Conservation (phyloP, 2,329 filamentous ascomycete species). For the Phialophora expanda region DNA sequence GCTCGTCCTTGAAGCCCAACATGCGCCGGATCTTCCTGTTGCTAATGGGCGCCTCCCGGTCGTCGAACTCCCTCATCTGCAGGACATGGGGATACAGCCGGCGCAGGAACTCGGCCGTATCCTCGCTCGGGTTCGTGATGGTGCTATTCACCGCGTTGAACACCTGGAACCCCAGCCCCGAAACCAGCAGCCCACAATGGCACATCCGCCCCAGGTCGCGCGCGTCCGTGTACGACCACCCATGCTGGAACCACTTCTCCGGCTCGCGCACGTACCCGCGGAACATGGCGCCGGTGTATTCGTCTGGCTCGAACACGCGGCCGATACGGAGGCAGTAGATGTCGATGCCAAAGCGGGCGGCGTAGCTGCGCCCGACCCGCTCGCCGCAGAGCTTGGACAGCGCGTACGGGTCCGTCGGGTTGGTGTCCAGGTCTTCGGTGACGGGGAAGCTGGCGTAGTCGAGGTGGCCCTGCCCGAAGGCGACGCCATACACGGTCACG, state of each 20-base stretch:
- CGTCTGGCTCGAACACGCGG: conserved; percentile 65
- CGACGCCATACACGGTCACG: conserved; percentile 67
- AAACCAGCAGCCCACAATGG: conserved; percentile 57
- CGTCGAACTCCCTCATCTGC: conserved; percentile 61
- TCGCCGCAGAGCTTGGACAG: conserved; percentile 64
- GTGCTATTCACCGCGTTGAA: conserved; percentile 69
- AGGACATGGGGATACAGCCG: conserved; percentile 55
- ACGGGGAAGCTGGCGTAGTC: conserved; percentile 64
- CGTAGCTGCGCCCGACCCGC: conserved; percentile 60
- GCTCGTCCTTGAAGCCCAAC: conserved; percentile 63
- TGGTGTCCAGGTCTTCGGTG: conserved; percentile 62
- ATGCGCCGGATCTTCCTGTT: conserved; percentile 65
- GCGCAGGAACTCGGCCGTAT: conserved; percentile 59
- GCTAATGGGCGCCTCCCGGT: conserved; percentile 64
- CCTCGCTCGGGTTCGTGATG: conserved; percentile 58
- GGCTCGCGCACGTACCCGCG: conserved; percentile 58
- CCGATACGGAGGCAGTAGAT: conserved; percentile 67
- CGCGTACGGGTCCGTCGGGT: conserved; percentile 67
- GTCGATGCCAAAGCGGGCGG: conserved; percentile 59
- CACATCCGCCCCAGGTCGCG: conserved; percentile 67
- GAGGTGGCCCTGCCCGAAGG: conserved; percentile 61
- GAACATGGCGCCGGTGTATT: conserved; percentile 60
- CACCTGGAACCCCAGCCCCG: conserved; percentile 64
- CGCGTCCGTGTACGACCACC: conserved; percentile 68
- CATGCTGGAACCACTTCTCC: conserved; percentile 59